Evolutionary conservation across 139 green algal genomes (phyloP).

Genomic region (Deuterostichococcus epilithicus): DNA sequence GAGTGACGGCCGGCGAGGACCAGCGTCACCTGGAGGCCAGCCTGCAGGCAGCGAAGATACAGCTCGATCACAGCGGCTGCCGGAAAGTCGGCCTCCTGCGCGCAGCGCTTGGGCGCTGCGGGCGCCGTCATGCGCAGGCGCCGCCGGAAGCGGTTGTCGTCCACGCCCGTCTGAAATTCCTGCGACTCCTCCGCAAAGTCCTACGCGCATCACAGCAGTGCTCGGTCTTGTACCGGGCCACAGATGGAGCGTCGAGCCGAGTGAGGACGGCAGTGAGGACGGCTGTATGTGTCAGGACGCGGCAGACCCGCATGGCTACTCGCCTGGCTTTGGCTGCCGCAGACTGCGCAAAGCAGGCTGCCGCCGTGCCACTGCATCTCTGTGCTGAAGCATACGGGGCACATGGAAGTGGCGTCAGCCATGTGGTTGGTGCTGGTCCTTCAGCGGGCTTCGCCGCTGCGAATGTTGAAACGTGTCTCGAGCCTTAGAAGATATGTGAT

Average conservation of each 20-base stretch:
- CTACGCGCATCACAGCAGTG: neutral
- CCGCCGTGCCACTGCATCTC: neutral
- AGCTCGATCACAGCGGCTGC: neutral
- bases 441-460: too few species aligned
- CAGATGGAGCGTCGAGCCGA: too few species aligned
- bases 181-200: constrained; percentile 28
- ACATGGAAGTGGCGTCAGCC: neutral
- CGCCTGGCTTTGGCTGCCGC: neutral
- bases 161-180: constrained; percentile 33
- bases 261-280: too few species aligned
- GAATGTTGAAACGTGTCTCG: too few species aligned
- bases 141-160: constrained; percentile 4
- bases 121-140: neutral
- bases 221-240: too few species aligned
- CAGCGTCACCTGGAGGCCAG: neutral
- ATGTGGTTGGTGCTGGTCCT: neutral
- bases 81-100: neutral
- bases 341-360: neutral
- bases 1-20: too few species aligned
- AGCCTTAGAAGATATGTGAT: too few species aligned
- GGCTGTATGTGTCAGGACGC: too few species aligned
- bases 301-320: neutral
- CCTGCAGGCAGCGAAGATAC: neutral
- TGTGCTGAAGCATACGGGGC: neutral
- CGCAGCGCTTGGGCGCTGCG: too few species aligned